Percentiles rank a stretch among this genome's conserved stretches.
phyloP scores from a whole-genome alignment of 257 asterid species.

The Cruciata laevipes region DNA sequence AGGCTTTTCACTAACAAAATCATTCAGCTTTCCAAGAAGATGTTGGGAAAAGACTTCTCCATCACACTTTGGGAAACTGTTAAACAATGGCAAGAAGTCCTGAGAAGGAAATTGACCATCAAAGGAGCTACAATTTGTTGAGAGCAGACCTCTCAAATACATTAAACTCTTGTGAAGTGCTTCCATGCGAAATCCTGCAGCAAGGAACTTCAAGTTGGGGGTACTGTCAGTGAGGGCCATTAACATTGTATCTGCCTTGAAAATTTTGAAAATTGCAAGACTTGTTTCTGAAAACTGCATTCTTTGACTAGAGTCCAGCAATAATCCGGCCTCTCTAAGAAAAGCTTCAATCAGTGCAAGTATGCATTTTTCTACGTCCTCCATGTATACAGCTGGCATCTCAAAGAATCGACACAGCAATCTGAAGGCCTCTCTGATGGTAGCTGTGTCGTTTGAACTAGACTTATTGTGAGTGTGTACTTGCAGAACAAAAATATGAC shows the following conservation, averaged over 20 bases:
- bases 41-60: slow-evolving; percentile 1
- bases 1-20: background rate
- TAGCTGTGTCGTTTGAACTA: background rate
- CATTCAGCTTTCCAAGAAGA: slow-evolving; percentile 10
- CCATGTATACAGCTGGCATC: background rate
- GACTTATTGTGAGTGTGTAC: background rate
- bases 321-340: background rate
- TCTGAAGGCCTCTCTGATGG: background rate
- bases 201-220: background rate
- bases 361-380: background rate
- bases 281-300: background rate
- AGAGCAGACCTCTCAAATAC: background rate
- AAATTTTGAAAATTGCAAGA: background rate
- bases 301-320: background rate
- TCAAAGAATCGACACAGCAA: background rate
- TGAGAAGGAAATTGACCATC: background rate
- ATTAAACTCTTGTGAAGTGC: slow-evolving; percentile 1
- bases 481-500: background rate
- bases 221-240: background rate
- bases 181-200: background rate
- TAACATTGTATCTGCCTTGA: background rate
- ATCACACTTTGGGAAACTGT: slow-evolving; percentile 12
- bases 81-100: background rate
- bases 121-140: background rate
- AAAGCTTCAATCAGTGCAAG: background rate